A percentile compares a stretch with the other conserved stretches of the same genome.
phyloP scores from a whole-genome alignment of 2,329 filamentous ascomycete species.

The Aureobasidium leucospermi region DNA sequence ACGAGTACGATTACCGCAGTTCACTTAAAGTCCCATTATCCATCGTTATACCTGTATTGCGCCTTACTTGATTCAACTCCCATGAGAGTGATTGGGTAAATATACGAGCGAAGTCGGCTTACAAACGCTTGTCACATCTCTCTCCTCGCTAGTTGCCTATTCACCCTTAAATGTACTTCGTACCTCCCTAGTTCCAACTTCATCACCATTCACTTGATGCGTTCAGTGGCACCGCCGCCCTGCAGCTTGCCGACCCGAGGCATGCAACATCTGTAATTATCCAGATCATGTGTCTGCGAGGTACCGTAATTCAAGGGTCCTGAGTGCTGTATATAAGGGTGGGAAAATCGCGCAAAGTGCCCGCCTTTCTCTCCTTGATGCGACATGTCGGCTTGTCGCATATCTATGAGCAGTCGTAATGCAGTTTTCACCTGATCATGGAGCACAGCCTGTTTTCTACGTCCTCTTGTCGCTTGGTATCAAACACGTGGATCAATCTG shows the following conservation, averaged over 20 bases:
- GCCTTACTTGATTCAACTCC: neutral
- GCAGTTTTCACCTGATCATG: neutral
- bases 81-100: neutral
- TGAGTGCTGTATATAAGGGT: neutral
- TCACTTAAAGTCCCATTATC: neutral
- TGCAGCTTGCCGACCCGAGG: constrained; percentile 7
- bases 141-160: neutral
- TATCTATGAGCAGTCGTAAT: neutral
- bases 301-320: neutral
- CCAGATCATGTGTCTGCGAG: constrained; percentile 4
- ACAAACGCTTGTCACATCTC: neutral
- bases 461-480: neutral
- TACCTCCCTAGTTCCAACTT: neutral
- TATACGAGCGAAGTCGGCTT: neutral
- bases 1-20: neutral
- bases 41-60: neutral
- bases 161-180: neutral
- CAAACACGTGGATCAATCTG: neutral
- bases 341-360: constrained; percentile 5
- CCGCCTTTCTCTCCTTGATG: neutral
- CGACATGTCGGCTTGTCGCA: constrained; percentile 7
- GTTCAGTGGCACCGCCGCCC: neutral
- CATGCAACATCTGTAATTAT: neutral
- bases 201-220: neutral
- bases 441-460: neutral